Conservation (phyloP, 1,139 yeast genomes). For the Spathaspora sp. region DNA sequence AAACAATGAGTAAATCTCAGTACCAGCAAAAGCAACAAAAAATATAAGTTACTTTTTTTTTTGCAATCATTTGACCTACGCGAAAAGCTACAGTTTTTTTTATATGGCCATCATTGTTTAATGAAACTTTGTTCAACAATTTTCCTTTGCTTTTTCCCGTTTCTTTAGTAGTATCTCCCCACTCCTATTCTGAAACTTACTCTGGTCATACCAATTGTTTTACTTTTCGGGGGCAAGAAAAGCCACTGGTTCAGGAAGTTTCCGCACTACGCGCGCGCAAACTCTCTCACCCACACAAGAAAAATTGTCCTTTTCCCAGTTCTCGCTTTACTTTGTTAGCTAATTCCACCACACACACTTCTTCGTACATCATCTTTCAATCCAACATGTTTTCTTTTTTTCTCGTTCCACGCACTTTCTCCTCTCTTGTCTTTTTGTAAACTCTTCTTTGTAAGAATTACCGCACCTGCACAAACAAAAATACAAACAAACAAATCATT, state of each 20-base stretch:
- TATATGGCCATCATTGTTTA: not conserved
- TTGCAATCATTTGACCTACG: constrained; percentile 3
- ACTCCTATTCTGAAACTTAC: not conserved
- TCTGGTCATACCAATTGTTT: not conserved
- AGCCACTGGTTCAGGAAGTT: constrained; percentile 1
- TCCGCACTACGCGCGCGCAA: not conserved
- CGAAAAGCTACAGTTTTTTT: not conserved
- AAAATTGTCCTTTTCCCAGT: not conserved
- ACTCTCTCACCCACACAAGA: no score
- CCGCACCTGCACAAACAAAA: constrained; percentile 3
- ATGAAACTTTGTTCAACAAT: not conserved
- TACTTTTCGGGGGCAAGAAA: not conserved
- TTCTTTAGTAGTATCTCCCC: not conserved
- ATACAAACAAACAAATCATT: constrained; percentile 3
- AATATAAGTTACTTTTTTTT: constrained; percentile 2
- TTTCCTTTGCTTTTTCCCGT: not conserved
- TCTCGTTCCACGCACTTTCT: not conserved
- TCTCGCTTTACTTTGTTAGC: not conserved
- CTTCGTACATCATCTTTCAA: not conserved
- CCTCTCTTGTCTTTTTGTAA: not conserved
- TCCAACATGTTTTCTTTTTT: not conserved
- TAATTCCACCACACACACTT: not conserved
- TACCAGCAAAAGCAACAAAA: constrained; percentile 1
- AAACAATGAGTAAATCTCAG: constrained; percentile 2
- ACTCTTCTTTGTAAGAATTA: not conserved